These are phyloP conservation scores for Fraxinus platypoda DNA, from an alignment of 305 asterid genomes.

Conservation along the genomic window DNA sequence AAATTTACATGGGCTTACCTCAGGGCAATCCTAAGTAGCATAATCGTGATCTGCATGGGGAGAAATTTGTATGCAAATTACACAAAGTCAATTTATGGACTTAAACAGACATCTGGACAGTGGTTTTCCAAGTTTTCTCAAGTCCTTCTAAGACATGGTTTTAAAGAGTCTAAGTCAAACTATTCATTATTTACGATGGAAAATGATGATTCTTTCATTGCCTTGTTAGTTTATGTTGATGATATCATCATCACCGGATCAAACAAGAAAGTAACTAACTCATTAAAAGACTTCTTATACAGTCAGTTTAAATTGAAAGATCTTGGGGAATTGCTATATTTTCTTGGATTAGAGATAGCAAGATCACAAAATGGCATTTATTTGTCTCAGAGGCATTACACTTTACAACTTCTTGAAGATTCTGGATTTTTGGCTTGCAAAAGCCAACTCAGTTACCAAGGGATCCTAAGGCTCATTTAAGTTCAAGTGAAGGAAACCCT, in stretches of 20 bases:
- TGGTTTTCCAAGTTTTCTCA: neutral
- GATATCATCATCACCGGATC: neutral
- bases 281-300: too few species aligned
- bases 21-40: neutral
- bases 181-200: neutral
- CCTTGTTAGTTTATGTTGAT: neutral
- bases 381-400: neutral
- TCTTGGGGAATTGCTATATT: neutral
- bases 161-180: neutral
- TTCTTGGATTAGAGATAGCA: neutral
- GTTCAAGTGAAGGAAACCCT: neutral
- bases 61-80: neutral
- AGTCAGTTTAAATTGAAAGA: neutral
- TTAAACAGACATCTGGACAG: neutral
- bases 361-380: neutral
- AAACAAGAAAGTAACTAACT: too few species aligned
- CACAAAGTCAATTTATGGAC: neutral
- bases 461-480: neutral
- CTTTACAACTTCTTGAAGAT: neutral
- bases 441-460: neutral
- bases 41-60: neutral
- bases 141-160: neutral
- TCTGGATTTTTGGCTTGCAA: neutral
- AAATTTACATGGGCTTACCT: neutral
- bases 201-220: neutral